Conservation (phyloP, 2,329 filamentous ascomycete species). For the Capronia coronata region DNA sequence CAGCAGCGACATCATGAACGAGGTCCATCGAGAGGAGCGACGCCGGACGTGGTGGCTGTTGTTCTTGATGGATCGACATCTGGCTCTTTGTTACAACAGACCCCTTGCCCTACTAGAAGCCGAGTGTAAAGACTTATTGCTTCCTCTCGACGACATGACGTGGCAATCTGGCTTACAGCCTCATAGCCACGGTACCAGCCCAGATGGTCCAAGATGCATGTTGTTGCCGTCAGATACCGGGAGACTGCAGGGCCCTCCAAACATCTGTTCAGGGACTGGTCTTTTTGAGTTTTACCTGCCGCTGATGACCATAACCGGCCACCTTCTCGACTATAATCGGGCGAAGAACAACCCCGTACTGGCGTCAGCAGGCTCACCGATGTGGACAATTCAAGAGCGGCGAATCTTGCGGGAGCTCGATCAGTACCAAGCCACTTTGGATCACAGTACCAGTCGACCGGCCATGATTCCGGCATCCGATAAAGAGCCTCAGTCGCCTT, state of each 20-base stretch:
- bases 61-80: constrained; percentile 44
- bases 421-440: constrained; percentile 38
- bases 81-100: constrained; percentile 45
- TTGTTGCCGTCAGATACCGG: constrained; percentile 23
- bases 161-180: constrained; percentile 32
- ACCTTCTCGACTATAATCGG: constrained; percentile 46
- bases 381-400: constrained; percentile 30
- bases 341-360: constrained; percentile 41
- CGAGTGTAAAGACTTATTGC: constrained; percentile 41
- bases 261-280: constrained; percentile 37
- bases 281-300: constrained; percentile 49
- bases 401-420: constrained; percentile 36
- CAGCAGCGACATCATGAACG: constrained; percentile 37
- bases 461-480: constrained; percentile 5
- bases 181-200: constrained; percentile 20
- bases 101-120: constrained; percentile 43
- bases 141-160: constrained; percentile 37
- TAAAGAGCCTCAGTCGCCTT: constrained; percentile 12
- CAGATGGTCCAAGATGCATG: constrained; percentile 35
- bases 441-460: constrained; percentile 25
- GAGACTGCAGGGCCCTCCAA: constrained; percentile 26
- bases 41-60: constrained; percentile 46
- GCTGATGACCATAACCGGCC: constrained; percentile 45
- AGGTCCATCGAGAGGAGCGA: constrained; percentile 44
- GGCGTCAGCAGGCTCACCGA: constrained; percentile 33